Percentiles rank a stretch among this genome's conserved stretches.
phyloP scores from a whole-genome alignment of 2,329 filamentous ascomycete genomes.

The Calonectria naviculata region DNA sequence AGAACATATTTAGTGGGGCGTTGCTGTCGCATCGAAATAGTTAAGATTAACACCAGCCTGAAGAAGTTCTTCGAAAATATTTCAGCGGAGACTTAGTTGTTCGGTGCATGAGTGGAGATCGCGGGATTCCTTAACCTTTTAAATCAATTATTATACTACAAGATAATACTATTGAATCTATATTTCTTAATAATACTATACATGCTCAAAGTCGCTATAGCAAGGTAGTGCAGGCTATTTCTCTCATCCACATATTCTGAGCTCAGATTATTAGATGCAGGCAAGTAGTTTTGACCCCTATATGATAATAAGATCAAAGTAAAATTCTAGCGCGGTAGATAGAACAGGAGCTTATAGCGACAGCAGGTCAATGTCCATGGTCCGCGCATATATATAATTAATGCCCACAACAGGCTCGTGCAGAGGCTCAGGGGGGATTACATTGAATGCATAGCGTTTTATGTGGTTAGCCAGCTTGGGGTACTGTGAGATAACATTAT shows the following conservation, averaged over 20 bases:
- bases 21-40: slow-evolving; percentile 63
- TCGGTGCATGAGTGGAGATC: slow-evolving; percentile 48
- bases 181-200: slow-evolving; percentile 50
- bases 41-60: slow-evolving; percentile 57
- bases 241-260: slow-evolving; percentile 55
- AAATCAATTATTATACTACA: slow-evolving; percentile 21
- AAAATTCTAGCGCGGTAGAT: slow-evolving; percentile 8
- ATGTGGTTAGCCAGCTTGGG: slow-evolving; percentile 43
- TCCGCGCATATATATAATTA: slow-evolving; percentile 8
- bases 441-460: slow-evolving; percentile 62
- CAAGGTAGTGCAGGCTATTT: slow-evolving; percentile 69
- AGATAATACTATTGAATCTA: slow-evolving; percentile 22
- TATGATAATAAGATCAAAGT: slow-evolving; percentile 14
- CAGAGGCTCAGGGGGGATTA: slow-evolving; percentile 39
- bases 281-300: slow-evolving; percentile 37
- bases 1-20: slow-evolving; percentile 67
- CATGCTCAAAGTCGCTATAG: slow-evolving; percentile 60
- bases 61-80: slow-evolving; percentile 46
- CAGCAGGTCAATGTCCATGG: slow-evolving; percentile 40
- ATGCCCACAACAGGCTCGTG: slow-evolving; percentile 18
- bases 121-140: slow-evolving; percentile 24
- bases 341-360: neutral
- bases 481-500: slow-evolving; percentile 39
- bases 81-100: slow-evolving; percentile 42
- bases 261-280: slow-evolving; percentile 27